Evolutionary conservation across 306 rosid genomes (phyloP).

Genomic region (Lotus japonicus): DNA sequence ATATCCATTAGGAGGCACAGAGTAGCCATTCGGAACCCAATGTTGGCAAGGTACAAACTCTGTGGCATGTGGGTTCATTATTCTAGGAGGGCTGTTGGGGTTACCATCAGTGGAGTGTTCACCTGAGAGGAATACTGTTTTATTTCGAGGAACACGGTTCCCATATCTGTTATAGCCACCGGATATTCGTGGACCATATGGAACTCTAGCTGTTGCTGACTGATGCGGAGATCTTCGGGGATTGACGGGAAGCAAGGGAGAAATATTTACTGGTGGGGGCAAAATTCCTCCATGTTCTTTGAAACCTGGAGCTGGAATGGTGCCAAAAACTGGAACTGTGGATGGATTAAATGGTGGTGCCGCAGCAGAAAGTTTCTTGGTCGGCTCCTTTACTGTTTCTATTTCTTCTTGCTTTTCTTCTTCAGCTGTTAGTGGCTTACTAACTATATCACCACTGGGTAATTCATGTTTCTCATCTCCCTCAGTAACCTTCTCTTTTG

Average conservation of each 20-base stretch:
- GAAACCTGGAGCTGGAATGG: constrained; percentile 62
- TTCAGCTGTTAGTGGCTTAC: constrained; percentile 34
- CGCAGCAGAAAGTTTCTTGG: constrained; percentile 94
- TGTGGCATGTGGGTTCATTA: constrained; percentile 94
- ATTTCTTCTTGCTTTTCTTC: constrained; percentile 66
- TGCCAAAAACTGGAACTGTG: constrained; percentile 69
- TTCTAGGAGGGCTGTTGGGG: constrained; percentile 64
- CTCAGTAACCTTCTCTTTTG: constrained; percentile 20
- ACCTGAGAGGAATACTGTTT: constrained; percentile 45
- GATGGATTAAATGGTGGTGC: constrained; percentile 97
- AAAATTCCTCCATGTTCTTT: constrained; percentile 88
- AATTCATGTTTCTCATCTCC: constrained; percentile 39
- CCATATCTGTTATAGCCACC: constrained; percentile 85
- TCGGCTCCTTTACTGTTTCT: constrained; percentile 71
- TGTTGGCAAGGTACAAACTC: constrained; percentile 90
- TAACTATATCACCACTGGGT: constrained; percentile 12
- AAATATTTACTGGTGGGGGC: constrained; percentile 85
- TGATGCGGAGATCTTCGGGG: constrained; percentile 94
- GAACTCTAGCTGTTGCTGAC: constrained; percentile 93
- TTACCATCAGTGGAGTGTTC: constrained; percentile 58
- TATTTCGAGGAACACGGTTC: constrained; percentile 67
- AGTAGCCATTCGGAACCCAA: constrained; percentile 78
- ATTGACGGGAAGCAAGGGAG: constrained; percentile 77
- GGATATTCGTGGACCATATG: constrained; percentile 91
- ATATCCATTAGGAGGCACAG: constrained; percentile 62